Evolutionary conservation across 495 filamentous ascomycete genomes (phyloP).

Genomic region (Penicillium nucicola): DNA sequence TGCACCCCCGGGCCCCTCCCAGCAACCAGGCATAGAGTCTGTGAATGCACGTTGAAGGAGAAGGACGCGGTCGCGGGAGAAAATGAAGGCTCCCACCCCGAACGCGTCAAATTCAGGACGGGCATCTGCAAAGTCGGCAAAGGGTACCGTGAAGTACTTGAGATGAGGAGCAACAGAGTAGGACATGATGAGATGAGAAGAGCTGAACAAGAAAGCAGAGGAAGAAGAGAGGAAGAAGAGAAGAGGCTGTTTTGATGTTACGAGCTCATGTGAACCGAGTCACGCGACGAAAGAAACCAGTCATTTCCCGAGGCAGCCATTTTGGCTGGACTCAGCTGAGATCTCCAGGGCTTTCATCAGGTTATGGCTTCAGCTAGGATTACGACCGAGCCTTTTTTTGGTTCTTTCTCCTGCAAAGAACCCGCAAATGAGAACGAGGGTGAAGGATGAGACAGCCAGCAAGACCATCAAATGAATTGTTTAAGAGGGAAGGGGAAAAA

Average conservation of each 20-base stretch:
- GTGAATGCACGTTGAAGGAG: constrained; percentile 51
- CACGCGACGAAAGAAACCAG: no score
- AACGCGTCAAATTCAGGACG: constrained; percentile 35
- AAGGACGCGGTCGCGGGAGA: constrained; percentile 39
- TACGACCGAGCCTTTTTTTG: no score
- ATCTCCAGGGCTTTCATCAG: no score
- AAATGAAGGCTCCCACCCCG: constrained; percentile 42
- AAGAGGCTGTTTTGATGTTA: not conserved
- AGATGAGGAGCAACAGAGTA: constrained; percentile 41
- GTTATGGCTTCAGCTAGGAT: no score
- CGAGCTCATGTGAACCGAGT: not conserved
- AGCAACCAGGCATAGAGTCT: constrained; percentile 42
- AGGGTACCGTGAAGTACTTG: constrained; percentile 31
- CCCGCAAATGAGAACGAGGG: no score
- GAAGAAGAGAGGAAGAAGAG: not conserved
- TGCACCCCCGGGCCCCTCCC: constrained; percentile 60
- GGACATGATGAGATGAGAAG: not conserved
- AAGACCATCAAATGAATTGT: no score
- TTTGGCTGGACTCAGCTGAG: no score
- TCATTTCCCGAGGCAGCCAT: no score
- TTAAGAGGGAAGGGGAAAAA: no score
- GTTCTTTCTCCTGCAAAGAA: no score
- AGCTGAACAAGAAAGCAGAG: not conserved
- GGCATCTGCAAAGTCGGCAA: constrained; percentile 27
- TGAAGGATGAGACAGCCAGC: no score